Evolutionary conservation across 2,329 filamentous ascomycete genomes (phyloP).

Genomic region (Pseudopyricularia cyperi): DNA sequence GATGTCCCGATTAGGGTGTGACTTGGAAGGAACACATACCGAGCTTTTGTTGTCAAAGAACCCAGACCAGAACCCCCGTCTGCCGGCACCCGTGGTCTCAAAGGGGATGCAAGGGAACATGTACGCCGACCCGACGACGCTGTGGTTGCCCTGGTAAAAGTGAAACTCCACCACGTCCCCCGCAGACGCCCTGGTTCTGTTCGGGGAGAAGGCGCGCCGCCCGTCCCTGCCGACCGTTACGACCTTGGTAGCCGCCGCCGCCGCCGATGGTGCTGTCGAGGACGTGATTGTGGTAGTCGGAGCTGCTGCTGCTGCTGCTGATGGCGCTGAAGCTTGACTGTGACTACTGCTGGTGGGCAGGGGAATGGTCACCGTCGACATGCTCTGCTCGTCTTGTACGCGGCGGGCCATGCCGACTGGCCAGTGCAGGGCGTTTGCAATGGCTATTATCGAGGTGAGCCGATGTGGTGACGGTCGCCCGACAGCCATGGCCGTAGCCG

Average conservation of each 20-base stretch:
- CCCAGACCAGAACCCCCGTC: slow-evolving; percentile 2
- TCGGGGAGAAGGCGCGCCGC: slow-evolving; percentile 28
- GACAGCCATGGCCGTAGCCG: not conserved
- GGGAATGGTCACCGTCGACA: not conserved
- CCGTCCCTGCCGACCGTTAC: slow-evolving; percentile 27
- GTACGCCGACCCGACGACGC: slow-evolving; percentile 34
- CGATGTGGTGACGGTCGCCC: not conserved
- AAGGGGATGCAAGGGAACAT: slow-evolving; percentile 31
- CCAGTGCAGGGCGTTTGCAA: not conserved
- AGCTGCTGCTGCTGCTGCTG: too few relatives aligned
- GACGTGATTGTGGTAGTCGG: too few relatives aligned
- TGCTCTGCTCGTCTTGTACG: not conserved
- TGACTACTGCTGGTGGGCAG: not conserved
- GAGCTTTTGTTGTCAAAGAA: slow-evolving; percentile 2
- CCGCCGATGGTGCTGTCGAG: too few relatives aligned
- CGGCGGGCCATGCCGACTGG: not conserved
- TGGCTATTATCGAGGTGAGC: not conserved
- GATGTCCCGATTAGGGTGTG: not conserved
- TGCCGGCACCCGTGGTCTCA: not conserved
- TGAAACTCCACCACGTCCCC: slow-evolving; percentile 39
- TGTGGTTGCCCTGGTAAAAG: slow-evolving; percentile 36
- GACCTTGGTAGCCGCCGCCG: slow-evolving; percentile 13
- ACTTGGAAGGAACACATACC: not conserved
- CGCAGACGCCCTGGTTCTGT: slow-evolving; percentile 24
- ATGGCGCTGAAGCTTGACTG: too few relatives aligned